Evolutionary conservation across 1,139 yeast genomes (phyloP).

Genomic region (Scheffersomyces illinoinensis): DNA sequence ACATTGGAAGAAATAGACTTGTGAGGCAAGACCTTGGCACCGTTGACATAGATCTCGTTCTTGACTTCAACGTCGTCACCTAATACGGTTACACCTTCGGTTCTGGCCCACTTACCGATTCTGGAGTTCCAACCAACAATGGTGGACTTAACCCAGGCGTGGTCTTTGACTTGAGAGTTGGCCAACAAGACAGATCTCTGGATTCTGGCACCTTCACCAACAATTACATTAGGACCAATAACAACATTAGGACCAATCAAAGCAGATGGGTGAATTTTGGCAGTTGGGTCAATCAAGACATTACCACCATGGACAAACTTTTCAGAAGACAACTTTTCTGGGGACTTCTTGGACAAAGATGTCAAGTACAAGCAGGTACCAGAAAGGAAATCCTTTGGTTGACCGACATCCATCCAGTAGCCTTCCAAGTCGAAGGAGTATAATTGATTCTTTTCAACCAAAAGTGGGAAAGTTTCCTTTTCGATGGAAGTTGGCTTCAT

Average conservation of each 20-base stretch:
- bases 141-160: slow-evolving; percentile 96
- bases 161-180: slow-evolving; percentile 92
- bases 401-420: slow-evolving; percentile 99
- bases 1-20: slow-evolving; percentile 95
- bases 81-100: slow-evolving; percentile 95
- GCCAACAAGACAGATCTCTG: slow-evolving; percentile 92
- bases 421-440: slow-evolving; percentile 98
- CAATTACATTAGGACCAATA: slow-evolving; percentile 93
- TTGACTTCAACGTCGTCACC: slow-evolving; percentile 99
- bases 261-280: slow-evolving; percentile 88
- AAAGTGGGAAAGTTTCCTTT: slow-evolving; percentile 98
- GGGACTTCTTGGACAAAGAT: slow-evolving; percentile 78
- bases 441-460: slow-evolving; percentile 84
- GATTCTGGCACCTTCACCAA: slow-evolving; percentile 99
- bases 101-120: slow-evolving; percentile 99
- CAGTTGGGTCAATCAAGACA: slow-evolving; percentile 92
- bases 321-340: slow-evolving; percentile 68
- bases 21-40: slow-evolving; percentile 99
- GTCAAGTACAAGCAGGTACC: slow-evolving; percentile 94
- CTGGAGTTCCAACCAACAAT: slow-evolving; percentile 99
- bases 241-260: slow-evolving; percentile 98
- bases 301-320: slow-evolving; percentile 86
- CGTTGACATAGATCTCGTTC: slow-evolving; percentile 98
- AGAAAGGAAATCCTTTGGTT: slow-evolving; percentile 98
- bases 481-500: slow-evolving; percentile 98